Base-by-base conservation (phyloP, 106 monocot species). In the Dendrobium nobile region DNA sequence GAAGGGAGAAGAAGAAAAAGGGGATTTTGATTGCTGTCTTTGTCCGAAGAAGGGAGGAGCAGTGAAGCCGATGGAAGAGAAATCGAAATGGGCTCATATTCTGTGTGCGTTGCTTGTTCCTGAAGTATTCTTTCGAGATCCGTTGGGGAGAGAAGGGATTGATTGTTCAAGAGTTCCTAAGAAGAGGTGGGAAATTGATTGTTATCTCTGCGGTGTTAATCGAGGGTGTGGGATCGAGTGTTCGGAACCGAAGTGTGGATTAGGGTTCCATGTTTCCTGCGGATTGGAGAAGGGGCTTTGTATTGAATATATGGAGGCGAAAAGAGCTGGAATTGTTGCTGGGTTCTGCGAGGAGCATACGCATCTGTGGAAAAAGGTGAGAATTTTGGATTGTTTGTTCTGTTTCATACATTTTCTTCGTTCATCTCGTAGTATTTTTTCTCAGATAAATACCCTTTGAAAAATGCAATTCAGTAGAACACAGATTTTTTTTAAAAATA, bases 361-460 rank as follows among this genome's bases (percentile, higher is more conserved):
- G 13, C 28, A 80, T 79, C 85, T 98, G 19, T 95, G 94, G 97
- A 84, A 87, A 80, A 94, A 95, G 92, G 97, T 92, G 83, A 85
- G 1, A 7, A 13, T 1, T 10, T 65, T 68, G 5, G 41, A 5
- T 67, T 80, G 42, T 58, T 59, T 37, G 0, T 56, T 56, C 20
- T 16, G 55, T 33, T 37, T 78, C 15, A 28, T 59, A 1, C 5
- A 2, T 18, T 59, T 56, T 2, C 5, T 58, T 37, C 37, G 16
- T 43, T 37, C 27, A 2, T 24, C 11, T 11, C 0, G 47, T 31
- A 31, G 31, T 31, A 31, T 31, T 31, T 31, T 28, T 1, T 31
- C 31, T 31, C 31, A 1, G 10, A 47, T 9, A 10, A 47, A 47
- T 47, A 47, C 7, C 11, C 11, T 7, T 47, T 7, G 47, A 7